A percentile compares a stretch with the other conserved stretches of the same genome.
phyloP scores from a whole-genome alignment of 805 yeast genomes.

The Starmerella bombicola region DNA sequence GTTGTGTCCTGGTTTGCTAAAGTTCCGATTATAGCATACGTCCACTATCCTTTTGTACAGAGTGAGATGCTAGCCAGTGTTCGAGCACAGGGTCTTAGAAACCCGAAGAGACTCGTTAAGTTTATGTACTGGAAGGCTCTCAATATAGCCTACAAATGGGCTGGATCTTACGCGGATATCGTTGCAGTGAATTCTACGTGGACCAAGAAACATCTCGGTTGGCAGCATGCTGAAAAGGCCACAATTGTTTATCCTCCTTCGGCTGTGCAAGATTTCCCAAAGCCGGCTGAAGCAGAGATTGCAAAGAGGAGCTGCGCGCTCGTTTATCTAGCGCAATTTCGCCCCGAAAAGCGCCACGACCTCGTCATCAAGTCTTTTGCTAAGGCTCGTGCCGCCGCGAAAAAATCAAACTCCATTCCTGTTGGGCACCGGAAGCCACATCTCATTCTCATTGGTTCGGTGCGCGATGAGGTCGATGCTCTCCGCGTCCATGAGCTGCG shows the following conservation, averaged over 20 bases:
- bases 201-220: constrained; percentile 76
- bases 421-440: constrained; percentile 34
- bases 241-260: constrained; percentile 78
- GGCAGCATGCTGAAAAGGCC: constrained; percentile 39
- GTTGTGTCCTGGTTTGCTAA: constrained; percentile 43
- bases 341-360: constrained; percentile 87
- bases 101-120: constrained; percentile 33
- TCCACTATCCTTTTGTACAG: constrained; percentile 91
- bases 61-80: constrained; percentile 50
- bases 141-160: constrained; percentile 48
- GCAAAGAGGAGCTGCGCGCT: constrained; percentile 21
- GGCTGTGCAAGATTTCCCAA: constrained; percentile 47
- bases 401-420: constrained; percentile 12
- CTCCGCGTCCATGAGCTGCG: constrained; percentile 42
- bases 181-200: constrained; percentile 78
- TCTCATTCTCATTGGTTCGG: constrained; percentile 70
- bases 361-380: constrained; percentile 55
- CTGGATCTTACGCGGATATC: constrained; percentile 54
- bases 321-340: constrained; percentile 75
- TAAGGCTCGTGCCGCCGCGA: constrained; percentile 30
- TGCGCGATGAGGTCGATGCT: constrained; percentile 57
- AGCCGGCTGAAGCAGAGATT: constrained; percentile 21
- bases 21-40: constrained; percentile 73
- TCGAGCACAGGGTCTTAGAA: constrained; percentile 10
- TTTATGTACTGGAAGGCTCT: constrained; percentile 56